These are phyloP conservation scores for Aspergillus sp. DNA, from an alignment of 2,329 filamentous ascomycete genomes.

Conservation along the genomic window DNA sequence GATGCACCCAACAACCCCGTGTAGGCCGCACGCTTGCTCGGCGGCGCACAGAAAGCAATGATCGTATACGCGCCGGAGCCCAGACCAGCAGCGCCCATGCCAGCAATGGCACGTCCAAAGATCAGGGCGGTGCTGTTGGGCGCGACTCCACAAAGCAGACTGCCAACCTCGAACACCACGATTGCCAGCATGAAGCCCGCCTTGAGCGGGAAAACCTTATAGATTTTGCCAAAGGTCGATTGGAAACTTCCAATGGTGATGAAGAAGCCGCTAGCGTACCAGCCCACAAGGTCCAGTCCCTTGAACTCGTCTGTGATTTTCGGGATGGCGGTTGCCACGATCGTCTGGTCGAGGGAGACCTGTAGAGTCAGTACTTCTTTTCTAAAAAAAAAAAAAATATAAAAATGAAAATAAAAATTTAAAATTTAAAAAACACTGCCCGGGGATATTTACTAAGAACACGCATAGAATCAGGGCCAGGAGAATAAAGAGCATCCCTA, in stretches of 20 bases:
- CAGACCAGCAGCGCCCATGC: not conserved
- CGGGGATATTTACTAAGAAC: too few relatives aligned
- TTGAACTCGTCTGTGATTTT: slow-evolving; percentile 43
- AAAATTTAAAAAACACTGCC: too few relatives aligned
- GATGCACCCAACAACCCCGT: not conserved
- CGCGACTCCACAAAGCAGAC: not conserved
- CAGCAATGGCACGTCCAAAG: not conserved
- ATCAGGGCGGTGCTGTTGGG: not conserved
- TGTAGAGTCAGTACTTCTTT: too few relatives aligned
- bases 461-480: too few relatives aligned
- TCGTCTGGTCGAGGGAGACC: slow-evolving; percentile 7
- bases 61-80: not conserved
- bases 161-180: not conserved
- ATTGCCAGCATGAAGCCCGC: not conserved
- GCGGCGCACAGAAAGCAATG: not conserved
- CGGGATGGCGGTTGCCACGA: slow-evolving; percentile 34
- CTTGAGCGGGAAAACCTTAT: not conserved
- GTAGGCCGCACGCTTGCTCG: not conserved
- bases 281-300: slow-evolving; percentile 39
- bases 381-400: too few relatives aligned
- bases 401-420: too few relatives aligned
- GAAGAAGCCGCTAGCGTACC: slow-evolving; percentile 44
- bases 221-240: slow-evolving; percentile 30
- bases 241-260: slow-evolving; percentile 48
- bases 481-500: too few relatives aligned